These are phyloP conservation scores for Claviceps sorghi DNA, from an alignment of 2,329 filamentous ascomycete genomes.

Conservation along the genomic window DNA sequence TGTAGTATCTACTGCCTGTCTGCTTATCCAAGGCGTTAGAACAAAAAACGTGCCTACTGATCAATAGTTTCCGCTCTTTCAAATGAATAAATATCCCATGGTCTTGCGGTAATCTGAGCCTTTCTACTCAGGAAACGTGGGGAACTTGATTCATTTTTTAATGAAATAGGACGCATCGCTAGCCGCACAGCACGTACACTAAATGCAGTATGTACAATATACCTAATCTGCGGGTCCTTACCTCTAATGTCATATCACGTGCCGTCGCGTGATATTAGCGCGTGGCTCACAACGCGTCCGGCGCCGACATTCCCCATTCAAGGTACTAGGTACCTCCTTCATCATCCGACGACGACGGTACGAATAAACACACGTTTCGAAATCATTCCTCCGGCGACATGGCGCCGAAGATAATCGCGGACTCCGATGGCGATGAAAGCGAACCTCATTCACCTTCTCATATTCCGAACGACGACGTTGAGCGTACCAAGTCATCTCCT, in stretches of 20 bases:
- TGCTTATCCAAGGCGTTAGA: too few species aligned
- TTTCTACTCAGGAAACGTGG: neutral
- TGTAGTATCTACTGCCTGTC: too few species aligned
- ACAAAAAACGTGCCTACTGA: too few species aligned
- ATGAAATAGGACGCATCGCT: too few species aligned
- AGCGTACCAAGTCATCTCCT: constrained; percentile 2
- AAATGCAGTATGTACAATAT: too few species aligned
- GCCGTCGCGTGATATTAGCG: neutral
- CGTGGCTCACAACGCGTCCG: neutral
- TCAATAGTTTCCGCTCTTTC: too few species aligned
- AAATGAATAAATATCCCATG: too few species aligned
- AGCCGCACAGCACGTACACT: too few species aligned
- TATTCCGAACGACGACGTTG: neutral
- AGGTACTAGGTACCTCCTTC: neutral
- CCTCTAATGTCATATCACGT: too few species aligned
- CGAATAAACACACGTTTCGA: neutral
- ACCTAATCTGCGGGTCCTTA: too few species aligned
- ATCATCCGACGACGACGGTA: neutral
- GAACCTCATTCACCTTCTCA: neutral
- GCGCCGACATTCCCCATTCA: neutral
- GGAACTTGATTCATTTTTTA: too few species aligned
- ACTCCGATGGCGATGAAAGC: constrained; percentile 23
- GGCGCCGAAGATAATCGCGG: constrained; percentile 19
- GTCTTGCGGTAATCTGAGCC: neutral
- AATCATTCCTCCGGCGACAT: constrained; percentile 5